phyloP scores from a whole-genome alignment of 768 basidiomycete genomes.

The Lentinula guzmanii region DNA sequence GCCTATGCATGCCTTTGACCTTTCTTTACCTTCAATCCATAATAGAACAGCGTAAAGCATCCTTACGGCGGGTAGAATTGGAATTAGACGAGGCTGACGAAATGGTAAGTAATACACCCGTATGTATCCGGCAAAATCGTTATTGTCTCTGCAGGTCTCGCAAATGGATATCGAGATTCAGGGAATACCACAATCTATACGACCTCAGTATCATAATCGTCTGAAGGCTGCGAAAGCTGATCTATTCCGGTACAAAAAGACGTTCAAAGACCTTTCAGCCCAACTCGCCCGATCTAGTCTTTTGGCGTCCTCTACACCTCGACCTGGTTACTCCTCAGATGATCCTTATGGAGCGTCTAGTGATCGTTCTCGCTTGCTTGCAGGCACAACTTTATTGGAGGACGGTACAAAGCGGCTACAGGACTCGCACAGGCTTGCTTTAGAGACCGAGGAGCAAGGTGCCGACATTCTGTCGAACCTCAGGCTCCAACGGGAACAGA shows the following conservation, averaged over 20 bases:
- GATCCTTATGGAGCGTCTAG: slow-evolving; percentile 70
- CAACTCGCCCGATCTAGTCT: slow-evolving; percentile 73
- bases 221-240: slow-evolving; percentile 72
- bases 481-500: slow-evolving; percentile 85
- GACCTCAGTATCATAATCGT: slow-evolving; percentile 69
- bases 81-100: slow-evolving; percentile 98
- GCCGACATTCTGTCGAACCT: slow-evolving; percentile 87
- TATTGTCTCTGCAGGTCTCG: slow-evolving; percentile 56
- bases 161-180: slow-evolving; percentile 99
- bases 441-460: slow-evolving; percentile 96
- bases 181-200: slow-evolving; percentile 83
- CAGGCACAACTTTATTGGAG: slow-evolving; percentile 72
- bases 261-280: slow-evolving; percentile 65
- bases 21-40: background rate
- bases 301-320: slow-evolving; percentile 43
- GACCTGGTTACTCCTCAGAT: slow-evolving; percentile 49
- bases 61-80: slow-evolving; percentile 82
- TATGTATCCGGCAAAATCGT: background rate
- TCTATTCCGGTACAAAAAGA: slow-evolving; percentile 75
- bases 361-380: slow-evolving; percentile 75
- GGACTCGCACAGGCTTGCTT: slow-evolving; percentile 85
- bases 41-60: slow-evolving; percentile 75
- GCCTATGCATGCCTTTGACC: slow-evolving; percentile 16
- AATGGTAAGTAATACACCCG: slow-evolving; percentile 52
- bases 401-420: slow-evolving; percentile 83